These are phyloP conservation scores for Stentor roeselii DNA, from an alignment of 73 alveolate genomes.

Conservation along the genomic window DNA sequence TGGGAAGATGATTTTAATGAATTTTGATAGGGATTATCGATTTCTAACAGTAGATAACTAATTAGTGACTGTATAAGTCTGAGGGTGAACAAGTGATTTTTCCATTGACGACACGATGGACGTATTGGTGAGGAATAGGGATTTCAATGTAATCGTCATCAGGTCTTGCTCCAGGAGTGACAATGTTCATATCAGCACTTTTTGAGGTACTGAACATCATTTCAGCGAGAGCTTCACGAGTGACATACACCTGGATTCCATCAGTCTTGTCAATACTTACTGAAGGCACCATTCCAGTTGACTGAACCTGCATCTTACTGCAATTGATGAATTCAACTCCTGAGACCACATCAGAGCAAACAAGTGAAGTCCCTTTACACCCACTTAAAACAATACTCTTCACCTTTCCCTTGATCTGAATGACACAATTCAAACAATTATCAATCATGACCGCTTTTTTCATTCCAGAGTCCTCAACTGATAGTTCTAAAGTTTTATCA, in stretches of 20 bases:
- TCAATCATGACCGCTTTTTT: constrained; percentile 25
- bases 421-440: not conserved
- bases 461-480: constrained; percentile 10
- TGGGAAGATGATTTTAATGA: not conserved
- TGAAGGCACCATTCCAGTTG: constrained; percentile 17
- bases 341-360: not conserved
- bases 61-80: not conserved
- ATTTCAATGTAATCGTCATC: not conserved
- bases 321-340: constrained; percentile 12
- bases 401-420: constrained; percentile 20
- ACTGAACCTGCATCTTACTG: not conserved
- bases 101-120: not conserved
- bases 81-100: not conserved
- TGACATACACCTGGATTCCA: not conserved
- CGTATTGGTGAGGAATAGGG: constrained; percentile 23
- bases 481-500: not conserved
- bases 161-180: not conserved
- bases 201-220: not conserved
- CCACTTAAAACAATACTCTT: not conserved
- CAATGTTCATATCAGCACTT: constrained; percentile 12
- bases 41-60: not conserved
- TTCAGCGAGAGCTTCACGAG: not conserved
- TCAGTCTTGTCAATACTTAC: constrained; percentile 7
- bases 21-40: not conserved
- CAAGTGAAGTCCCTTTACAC: not conserved